These are phyloP conservation scores for Cyclospora cayetanensis DNA, from an alignment of 169 alveolate genomes.

Conservation along the genomic window DNA sequence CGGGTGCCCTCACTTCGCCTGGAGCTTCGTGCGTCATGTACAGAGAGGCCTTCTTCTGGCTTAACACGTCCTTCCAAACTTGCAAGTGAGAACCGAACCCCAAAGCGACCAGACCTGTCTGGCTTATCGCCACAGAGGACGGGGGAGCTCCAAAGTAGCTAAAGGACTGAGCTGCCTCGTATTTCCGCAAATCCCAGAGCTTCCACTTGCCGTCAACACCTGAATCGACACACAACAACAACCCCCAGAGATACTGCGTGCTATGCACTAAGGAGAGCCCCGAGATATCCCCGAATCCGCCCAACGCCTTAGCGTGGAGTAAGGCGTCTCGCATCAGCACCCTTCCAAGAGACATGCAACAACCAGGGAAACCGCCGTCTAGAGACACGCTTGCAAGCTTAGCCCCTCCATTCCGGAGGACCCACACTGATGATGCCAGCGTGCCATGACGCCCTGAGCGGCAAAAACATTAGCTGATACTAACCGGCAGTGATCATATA, in stretches of 20 bases:
- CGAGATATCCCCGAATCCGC: too few relatives aligned
- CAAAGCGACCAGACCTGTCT: conserved; percentile 88
- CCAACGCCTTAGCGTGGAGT: too few relatives aligned
- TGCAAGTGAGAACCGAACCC: conserved; percentile 83
- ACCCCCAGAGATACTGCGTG: neutral
- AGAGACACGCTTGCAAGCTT: too few relatives aligned
- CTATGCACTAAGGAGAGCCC: neutral
- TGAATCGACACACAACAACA: conserved; percentile 20
- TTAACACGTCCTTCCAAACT: conserved; percentile 89
- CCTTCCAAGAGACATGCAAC: too few relatives aligned
- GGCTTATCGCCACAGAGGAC: conserved; percentile 78
- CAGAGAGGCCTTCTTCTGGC: conserved; percentile 84
- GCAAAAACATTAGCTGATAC: neutral
- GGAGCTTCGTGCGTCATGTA: conserved; percentile 86
- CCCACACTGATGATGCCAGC: too few relatives aligned
- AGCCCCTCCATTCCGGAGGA: too few relatives aligned
- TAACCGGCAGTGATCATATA: conserved; percentile 68
- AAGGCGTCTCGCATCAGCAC: too few relatives aligned
- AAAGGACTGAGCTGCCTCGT: conserved; percentile 72
- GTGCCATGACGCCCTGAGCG: too few relatives aligned
- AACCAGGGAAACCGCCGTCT: too few relatives aligned
- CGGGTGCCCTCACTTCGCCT: conserved; percentile 57
- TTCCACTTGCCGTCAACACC: conserved; percentile 83
- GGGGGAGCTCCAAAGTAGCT: conserved; percentile 79
- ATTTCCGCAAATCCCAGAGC: conserved; percentile 92